These are phyloP conservation scores for Theileria luwenshuni DNA, from an alignment of 169 alveolate genomes.

Conservation along the genomic window DNA sequence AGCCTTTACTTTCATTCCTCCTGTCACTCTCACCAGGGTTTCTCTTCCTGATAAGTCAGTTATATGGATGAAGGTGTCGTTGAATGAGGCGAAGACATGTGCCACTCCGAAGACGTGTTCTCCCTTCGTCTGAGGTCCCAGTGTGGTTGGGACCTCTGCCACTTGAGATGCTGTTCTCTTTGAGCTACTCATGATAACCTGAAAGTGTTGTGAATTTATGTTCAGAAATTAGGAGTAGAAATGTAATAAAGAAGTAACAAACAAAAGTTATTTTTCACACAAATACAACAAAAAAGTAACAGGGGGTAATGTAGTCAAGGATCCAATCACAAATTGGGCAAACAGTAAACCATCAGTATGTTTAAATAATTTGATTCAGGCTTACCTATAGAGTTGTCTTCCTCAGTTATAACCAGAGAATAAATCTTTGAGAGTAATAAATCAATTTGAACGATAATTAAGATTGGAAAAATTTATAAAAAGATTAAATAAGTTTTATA, in stretches of 20 bases:
- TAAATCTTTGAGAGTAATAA: not conserved
- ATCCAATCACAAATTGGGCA: not conserved
- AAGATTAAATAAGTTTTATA: conserved; percentile 4
- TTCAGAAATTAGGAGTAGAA: not conserved
- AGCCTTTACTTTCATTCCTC: conserved; percentile 99
- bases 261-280: not conserved
- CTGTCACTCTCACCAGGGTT: conserved; percentile 98
- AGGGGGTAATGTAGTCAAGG: not conserved
- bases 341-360: not conserved
- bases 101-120: conserved; percentile 97
- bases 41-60: conserved; percentile 99
- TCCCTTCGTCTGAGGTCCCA: conserved; percentile 88
- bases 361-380: not conserved
- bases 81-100: conserved; percentile 98
- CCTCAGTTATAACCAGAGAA: conserved; percentile 6
- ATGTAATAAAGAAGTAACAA: not conserved
- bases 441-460: not conserved
- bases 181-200: conserved; percentile 40
- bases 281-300: not conserved
- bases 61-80: conserved; percentile 99
- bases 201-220: not conserved
- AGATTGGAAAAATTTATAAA: not conserved
- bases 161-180: conserved; percentile 43
- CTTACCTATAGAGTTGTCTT: conserved; percentile 8
- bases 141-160: conserved; percentile 64